Evolutionary conservation across 1,284 basidiomycete species (phyloP).

Genomic region (Rhizopogon hawkerae): DNA sequence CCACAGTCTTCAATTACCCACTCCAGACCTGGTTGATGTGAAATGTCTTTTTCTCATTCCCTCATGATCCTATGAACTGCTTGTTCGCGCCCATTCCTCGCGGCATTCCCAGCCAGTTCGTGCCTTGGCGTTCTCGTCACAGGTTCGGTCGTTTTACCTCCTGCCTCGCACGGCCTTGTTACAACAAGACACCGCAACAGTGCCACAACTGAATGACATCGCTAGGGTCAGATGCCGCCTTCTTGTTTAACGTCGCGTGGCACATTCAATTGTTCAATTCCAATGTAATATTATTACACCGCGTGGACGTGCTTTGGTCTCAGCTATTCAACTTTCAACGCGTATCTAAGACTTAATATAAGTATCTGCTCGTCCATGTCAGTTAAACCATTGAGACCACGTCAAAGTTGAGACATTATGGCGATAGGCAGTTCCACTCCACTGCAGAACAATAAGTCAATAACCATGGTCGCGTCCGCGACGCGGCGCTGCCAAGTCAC

Average conservation of each 20-base stretch:
- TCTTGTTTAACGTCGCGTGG: not conserved
- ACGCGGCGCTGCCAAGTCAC: not conserved
- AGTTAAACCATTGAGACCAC: not conserved
- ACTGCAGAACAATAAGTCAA: not conserved
- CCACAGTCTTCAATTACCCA: slow-evolving; percentile 7
- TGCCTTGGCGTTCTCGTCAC: not conserved
- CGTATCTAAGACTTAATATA: not conserved
- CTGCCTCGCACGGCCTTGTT: not conserved
- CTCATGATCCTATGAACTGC: not conserved
- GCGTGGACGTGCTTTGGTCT: not conserved
- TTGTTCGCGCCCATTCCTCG: not conserved
- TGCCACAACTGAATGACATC: not conserved
- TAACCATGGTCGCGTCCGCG: not conserved
- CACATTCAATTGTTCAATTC: not conserved
- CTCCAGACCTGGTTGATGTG: not conserved
- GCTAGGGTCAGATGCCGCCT: not conserved
- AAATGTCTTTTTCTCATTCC: not conserved
- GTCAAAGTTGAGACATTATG: not conserved
- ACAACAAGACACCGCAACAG: not conserved
- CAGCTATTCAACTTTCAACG: not conserved
- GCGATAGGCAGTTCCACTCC: not conserved
- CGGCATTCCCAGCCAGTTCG: not conserved
- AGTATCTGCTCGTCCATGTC: too few species aligned
- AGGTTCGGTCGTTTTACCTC: not conserved
- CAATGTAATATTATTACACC: too few species aligned